Conservation (phyloP, 306 rosid species). For the Calophaca sinica region DNA sequence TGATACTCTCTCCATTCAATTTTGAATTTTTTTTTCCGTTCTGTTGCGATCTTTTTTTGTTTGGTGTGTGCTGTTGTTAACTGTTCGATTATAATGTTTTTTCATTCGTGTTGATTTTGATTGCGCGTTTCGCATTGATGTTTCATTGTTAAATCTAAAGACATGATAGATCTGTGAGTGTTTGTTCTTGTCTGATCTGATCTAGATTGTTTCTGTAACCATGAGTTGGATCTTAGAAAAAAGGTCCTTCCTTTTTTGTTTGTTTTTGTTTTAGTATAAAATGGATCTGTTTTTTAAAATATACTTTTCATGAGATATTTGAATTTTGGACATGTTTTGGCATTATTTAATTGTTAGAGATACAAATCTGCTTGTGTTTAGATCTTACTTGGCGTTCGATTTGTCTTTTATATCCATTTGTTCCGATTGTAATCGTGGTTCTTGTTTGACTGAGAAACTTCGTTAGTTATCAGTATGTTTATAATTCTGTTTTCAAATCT, state of each 20-base stretch:
- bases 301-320: neutral
- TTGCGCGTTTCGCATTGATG: neutral
- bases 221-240: neutral
- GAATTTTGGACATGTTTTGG: neutral
- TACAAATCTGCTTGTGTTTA: neutral
- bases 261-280: neutral
- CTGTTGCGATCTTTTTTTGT: neutral
- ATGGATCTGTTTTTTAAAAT: neutral
- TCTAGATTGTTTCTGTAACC: neutral
- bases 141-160: neutral
- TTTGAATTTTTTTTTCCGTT: neutral
- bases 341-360: neutral
- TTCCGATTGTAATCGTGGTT: neutral
- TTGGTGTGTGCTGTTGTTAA: neutral
- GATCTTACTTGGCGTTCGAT: neutral
- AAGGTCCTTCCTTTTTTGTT: neutral
- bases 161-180: constrained; percentile 2
- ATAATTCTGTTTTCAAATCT: neutral
- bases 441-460: neutral
- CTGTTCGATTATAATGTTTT: neutral
- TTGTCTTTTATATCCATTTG: neutral
- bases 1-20: neutral
- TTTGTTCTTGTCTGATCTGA: neutral
- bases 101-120: neutral
- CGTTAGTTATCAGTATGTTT: neutral